Evolutionary conservation across 2,329 filamentous ascomycete genomes (phyloP), one percentile per base, ranked within the genome.

Genomic region (Xylariaceae sp.): DNA sequence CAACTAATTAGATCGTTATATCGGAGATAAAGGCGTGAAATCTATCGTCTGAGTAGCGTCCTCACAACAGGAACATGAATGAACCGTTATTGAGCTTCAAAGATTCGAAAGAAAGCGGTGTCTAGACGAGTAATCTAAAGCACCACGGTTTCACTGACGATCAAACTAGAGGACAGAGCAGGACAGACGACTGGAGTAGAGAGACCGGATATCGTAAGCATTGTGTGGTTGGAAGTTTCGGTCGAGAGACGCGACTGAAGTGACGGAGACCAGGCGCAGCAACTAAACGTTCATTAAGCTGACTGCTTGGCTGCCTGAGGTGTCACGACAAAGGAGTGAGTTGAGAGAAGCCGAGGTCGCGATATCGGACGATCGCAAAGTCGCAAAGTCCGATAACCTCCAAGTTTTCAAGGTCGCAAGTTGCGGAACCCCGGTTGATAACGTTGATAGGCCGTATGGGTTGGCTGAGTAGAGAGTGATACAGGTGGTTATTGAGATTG

Each of bases 151-250:
- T 78, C 78, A 82, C 78, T 73, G 77, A 78, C 73, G 78, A 82
- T 78, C 72, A 77, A 74, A 82, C 82, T 81, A 82, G 82, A 78
- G 72, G 80, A 83, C 82, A 76, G 78, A 76, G 78, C 80, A 75
- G 77, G 80, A 82, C 82, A 77, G 81, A 79, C 83, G 82, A 86
- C 84, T 86, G 83, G 80, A 77, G 75, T 77, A 67, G 72, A 74
- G 72, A 72, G 67, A 69, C 68, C 69, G 68, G 72, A 73, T 74
- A 73, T 76, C 78, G 75, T 79, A 83, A 84, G 71, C 84, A 87
- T 87, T 70, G 77, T 84, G 75, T 72, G 71, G 66, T 65, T 45
- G 59, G 56, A 70, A 69, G 71, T 71, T 72, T 68, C 69, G 53
- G 61, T 56, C 50, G 62, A 53, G 62, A 71, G 69, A 68, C 65